A percentile compares a stretch with the other conserved stretches of the same genome.
These are phyloP conservation scores for Syncephalis plumigaleata DNA, from an alignment of 371 early-diverging fungal genomes.

Conservation along the genomic window DNA sequence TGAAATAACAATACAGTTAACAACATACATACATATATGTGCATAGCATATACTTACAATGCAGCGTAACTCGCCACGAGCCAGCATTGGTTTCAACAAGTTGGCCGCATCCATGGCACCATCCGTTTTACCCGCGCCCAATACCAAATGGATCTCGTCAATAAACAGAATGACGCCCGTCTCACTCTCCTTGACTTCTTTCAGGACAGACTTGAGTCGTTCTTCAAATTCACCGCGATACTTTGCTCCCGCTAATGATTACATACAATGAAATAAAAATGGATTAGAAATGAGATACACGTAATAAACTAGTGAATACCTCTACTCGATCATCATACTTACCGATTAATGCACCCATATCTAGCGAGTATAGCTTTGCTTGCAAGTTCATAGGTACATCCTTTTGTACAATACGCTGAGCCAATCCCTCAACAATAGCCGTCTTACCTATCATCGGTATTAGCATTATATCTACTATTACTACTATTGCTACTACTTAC, in stretches of 20 bases:
- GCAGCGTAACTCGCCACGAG: constrained; percentile 67
- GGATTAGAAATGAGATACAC: background rate
- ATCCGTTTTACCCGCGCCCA: constrained; percentile 83
- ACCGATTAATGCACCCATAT: constrained; percentile 83
- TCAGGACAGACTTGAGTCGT: constrained; percentile 91
- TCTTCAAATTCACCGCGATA: constrained; percentile 99
- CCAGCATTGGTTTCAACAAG: constrained; percentile 76
- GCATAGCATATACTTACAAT: constrained; percentile 14
- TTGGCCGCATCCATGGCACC: constrained; percentile 92
- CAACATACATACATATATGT: no score
- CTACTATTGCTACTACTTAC: constrained; percentile 9
- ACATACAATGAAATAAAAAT: constrained; percentile 4
- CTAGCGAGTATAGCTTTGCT: constrained; percentile 78
- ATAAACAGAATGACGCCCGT: constrained; percentile 94
- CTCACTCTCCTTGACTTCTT: constrained; percentile 82
- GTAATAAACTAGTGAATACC: background rate
- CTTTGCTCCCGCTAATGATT: constrained; percentile 50
- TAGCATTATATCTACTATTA: no score
- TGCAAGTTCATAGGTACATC: constrained; percentile 86
- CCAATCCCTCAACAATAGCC: constrained; percentile 90
- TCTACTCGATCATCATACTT: constrained; percentile 7
- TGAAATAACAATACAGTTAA: no score
- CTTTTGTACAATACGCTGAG: constrained; percentile 87
- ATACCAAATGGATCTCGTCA: constrained; percentile 96
- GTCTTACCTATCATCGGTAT: constrained; percentile 58